A percentile compares a stretch with the other conserved stretches of the same genome.
phyloP scores from a whole-genome alignment of 345 rosid genomes.

The Schrenkiella parvula region DNA sequence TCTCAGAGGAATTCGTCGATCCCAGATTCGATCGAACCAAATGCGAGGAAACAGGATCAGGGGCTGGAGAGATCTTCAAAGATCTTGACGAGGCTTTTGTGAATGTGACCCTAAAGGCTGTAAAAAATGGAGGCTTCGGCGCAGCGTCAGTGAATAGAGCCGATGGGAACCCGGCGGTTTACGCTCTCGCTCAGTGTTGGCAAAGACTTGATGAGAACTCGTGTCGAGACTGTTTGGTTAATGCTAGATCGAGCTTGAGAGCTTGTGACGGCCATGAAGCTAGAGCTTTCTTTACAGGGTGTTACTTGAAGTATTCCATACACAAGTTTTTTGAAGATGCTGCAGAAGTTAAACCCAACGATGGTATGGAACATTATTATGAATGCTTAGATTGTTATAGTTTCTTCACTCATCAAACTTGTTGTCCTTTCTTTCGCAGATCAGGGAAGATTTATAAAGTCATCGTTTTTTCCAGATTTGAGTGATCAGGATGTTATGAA shows the following conservation, averaged over 20 bases:
- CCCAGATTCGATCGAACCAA: conserved; percentile 24
- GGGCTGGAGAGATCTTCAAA: conserved; percentile 4
- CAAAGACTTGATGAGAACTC: conserved; percentile 34
- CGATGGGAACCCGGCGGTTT: conserved; percentile 37
- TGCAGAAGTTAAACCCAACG: not conserved
- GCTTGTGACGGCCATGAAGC: conserved; percentile 51
- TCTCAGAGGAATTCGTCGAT: conserved; percentile 46
- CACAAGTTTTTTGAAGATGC: conserved; percentile 36
- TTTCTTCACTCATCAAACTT: not conserved
- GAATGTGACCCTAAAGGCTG: conserved; percentile 42
- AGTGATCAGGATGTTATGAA: conserved; percentile 3
- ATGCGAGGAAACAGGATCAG: conserved; percentile 18
- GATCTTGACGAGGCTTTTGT: conserved; percentile 34
- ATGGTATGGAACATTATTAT: not conserved
- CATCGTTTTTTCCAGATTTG: conserved; percentile 2
- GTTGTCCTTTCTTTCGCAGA: conserved; percentile 18
- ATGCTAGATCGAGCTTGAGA: conserved; percentile 39
- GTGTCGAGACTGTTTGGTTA: conserved; percentile 49
- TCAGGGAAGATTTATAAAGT: not conserved
- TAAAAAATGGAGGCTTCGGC: conserved; percentile 39
- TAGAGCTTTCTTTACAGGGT: conserved; percentile 60
- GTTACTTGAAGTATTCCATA: conserved; percentile 55
- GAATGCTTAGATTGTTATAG: not conserved
- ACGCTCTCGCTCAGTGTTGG: conserved; percentile 79
- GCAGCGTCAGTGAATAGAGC: conserved; percentile 15